phyloP scores from a whole-genome alignment of 768 basidiomycete species.

The Candolleomyces aberdarensis region DNA sequence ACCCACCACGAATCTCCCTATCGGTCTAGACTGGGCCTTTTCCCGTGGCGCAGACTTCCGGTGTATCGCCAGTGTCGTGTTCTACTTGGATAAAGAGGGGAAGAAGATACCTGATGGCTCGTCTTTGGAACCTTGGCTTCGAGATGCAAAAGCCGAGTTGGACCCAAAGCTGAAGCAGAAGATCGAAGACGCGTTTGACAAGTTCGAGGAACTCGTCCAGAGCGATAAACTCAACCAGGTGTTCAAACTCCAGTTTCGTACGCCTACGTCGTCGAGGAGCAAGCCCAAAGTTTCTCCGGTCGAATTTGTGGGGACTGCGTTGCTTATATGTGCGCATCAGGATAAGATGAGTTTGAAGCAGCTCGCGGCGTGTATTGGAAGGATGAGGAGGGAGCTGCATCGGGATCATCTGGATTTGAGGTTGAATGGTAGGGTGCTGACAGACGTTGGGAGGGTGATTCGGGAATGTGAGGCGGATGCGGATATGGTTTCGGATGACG shows the following conservation, averaged over 20 bases:
- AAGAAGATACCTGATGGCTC: not conserved
- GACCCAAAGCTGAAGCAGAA: too few species aligned
- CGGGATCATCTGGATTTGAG: not conserved
- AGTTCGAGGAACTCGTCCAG: too few species aligned
- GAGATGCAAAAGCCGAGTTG: not conserved
- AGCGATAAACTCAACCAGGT: too few species aligned
- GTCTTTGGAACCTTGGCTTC: not conserved
- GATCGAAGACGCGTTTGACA: too few species aligned
- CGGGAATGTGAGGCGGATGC: too few species aligned
- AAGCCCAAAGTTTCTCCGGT: not conserved
- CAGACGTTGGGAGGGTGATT: too few species aligned
- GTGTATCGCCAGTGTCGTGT: not conserved
- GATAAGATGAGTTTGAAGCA: not conserved
- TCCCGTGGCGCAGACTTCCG: not conserved
- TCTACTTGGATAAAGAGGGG: not conserved
- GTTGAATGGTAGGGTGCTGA: not conserved
- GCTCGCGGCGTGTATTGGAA: not conserved
- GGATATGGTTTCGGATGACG: too few species aligned
- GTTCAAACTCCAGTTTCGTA: not conserved
- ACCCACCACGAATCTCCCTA: not conserved
- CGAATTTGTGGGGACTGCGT: not conserved
- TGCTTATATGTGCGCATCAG: not conserved
- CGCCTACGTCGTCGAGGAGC: not conserved
- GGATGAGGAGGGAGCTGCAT: not conserved
- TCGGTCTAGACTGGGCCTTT: not conserved